A percentile compares a stretch with the other conserved stretches of the same genome.
These are phyloP conservation scores for Stagonosporopsis rhizophila DNA, from an alignment of 2,329 filamentous ascomycete species.

Conservation along the genomic window DNA sequence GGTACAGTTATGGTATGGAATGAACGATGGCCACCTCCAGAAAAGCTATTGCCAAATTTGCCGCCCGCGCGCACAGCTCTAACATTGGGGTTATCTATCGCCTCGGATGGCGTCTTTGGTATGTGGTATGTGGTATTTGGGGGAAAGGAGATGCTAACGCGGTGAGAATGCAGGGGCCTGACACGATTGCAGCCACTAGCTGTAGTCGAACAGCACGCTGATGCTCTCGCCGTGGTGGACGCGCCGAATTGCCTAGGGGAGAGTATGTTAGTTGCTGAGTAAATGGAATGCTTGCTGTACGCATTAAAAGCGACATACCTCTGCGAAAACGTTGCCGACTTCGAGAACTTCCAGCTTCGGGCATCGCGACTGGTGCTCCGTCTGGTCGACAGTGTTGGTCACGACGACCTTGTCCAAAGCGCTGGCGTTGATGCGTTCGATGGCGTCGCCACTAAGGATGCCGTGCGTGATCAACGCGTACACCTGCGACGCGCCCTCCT, in stretches of 20 bases:
- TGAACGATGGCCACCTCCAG: not conserved
- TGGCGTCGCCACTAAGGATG: constrained; percentile 92
- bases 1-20: not conserved
- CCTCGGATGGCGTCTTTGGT: not conserved
- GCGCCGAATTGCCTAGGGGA: constrained; percentile 76
- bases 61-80: not conserved
- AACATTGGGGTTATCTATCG: constrained; percentile 9
- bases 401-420: constrained; percentile 92
- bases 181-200: constrained; percentile 54
- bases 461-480: constrained; percentile 95
- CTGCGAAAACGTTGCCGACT: constrained; percentile 86
- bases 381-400: constrained; percentile 92
- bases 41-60: not conserved
- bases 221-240: constrained; percentile 98
- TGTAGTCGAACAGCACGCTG: constrained; percentile 90
- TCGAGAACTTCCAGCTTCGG: constrained; percentile 92
- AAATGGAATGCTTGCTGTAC: no score
- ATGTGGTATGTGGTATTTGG: not conserved
- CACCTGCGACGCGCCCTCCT: constrained; percentile 85
- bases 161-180: not conserved
- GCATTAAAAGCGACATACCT: constrained; percentile 58
- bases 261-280: not conserved
- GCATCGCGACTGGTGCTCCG: constrained; percentile 77
- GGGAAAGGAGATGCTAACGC: not conserved
- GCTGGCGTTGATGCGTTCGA: constrained; percentile 91